These are phyloP conservation scores for Chamaecrista fasciculata DNA, from an alignment of 306 rosid species.

Conservation along the genomic window DNA sequence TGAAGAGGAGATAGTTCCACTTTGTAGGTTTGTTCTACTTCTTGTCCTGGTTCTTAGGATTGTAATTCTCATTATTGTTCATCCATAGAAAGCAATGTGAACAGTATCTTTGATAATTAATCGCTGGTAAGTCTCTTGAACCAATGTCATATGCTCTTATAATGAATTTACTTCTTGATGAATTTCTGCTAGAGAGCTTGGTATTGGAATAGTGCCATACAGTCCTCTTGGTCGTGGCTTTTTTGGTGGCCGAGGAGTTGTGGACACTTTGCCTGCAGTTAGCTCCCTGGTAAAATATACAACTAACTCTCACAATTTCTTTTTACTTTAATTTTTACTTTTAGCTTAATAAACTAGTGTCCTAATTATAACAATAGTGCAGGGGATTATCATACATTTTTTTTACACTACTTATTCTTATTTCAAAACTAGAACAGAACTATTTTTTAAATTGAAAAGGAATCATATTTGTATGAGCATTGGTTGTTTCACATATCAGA, in stretches of 20 bases:
- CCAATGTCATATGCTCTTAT: no score
- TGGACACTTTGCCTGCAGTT: slow-evolving; percentile 42
- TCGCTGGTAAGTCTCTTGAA: no score
- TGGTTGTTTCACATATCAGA: slow-evolving; percentile 24
- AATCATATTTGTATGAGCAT: not conserved
- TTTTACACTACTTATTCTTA: no score
- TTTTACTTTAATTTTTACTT: not conserved
- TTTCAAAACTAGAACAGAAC: no score
- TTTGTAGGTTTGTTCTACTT: slow-evolving; percentile 46
- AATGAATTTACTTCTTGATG: no score
- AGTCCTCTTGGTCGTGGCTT: slow-evolving; percentile 69
- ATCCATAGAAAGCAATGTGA: no score
- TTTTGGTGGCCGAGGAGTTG: slow-evolving; percentile 53
- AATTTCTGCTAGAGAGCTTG: slow-evolving; percentile 54
- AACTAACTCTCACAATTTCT: not conserved
- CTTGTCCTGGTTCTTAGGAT: no score
- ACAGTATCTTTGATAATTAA: no score
- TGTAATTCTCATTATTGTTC: no score
- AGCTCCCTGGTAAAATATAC: slow-evolving; percentile 39
- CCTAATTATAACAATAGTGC: no score
- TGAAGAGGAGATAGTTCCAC: slow-evolving; percentile 56
- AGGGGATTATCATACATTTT: no score
- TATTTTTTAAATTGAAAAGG: not conserved
- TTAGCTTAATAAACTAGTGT: no score
- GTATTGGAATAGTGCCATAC: slow-evolving; percentile 65